phyloP scores from a whole-genome alignment of 371 early-diverging fungal species.

The Rhizopus stolonifer region DNA sequence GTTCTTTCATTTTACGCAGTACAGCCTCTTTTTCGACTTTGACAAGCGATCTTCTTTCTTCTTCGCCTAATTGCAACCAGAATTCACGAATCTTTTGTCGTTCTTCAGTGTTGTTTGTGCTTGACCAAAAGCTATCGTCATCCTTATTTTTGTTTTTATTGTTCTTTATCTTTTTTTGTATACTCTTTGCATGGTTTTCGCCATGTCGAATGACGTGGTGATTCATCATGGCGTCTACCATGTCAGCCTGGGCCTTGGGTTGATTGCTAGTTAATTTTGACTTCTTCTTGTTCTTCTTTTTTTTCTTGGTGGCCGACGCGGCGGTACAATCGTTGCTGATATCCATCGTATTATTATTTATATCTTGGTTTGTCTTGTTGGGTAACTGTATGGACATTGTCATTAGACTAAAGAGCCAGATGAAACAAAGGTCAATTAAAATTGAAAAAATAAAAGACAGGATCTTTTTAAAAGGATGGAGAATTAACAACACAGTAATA shows the following conservation, averaged over 20 bases:
- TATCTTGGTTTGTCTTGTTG: slow-evolving; percentile 1
- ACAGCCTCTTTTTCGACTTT: slow-evolving; percentile 91
- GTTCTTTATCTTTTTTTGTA: slow-evolving; percentile 2
- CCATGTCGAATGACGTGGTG: slow-evolving; percentile 27
- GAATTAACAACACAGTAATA: too few species aligned
- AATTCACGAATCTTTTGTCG: slow-evolving; percentile 84
- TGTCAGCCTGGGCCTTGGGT: slow-evolving; percentile 21
- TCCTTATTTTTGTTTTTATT: slow-evolving; percentile 8
- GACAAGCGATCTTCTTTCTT: slow-evolving; percentile 81
- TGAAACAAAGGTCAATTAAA: slow-evolving; percentile 23
- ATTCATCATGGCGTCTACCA: slow-evolving; percentile 34
- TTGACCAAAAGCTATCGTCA: slow-evolving; percentile 63
- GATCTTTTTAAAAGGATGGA: slow-evolving; percentile 4
- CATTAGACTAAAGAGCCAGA: slow-evolving; percentile 27
- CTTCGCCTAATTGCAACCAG: slow-evolving; percentile 86
- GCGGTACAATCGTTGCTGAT: slow-evolving; percentile 14
- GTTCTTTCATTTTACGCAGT: slow-evolving; percentile 88
- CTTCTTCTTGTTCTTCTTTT: slow-evolving; percentile 26
- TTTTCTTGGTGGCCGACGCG: slow-evolving; percentile 18
- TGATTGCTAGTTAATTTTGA: neutral
- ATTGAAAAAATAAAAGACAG: slow-evolving; percentile 20
- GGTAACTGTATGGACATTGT: slow-evolving; percentile 28
- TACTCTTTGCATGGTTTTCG: slow-evolving; percentile 12
- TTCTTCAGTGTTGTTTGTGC: slow-evolving; percentile 75
- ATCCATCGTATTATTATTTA: neutral